Percentiles rank a stretch among this genome's conserved stretches.
Conservation (phyloP, 352 stramenopile species). For the Pythium aristosporum region DNA sequence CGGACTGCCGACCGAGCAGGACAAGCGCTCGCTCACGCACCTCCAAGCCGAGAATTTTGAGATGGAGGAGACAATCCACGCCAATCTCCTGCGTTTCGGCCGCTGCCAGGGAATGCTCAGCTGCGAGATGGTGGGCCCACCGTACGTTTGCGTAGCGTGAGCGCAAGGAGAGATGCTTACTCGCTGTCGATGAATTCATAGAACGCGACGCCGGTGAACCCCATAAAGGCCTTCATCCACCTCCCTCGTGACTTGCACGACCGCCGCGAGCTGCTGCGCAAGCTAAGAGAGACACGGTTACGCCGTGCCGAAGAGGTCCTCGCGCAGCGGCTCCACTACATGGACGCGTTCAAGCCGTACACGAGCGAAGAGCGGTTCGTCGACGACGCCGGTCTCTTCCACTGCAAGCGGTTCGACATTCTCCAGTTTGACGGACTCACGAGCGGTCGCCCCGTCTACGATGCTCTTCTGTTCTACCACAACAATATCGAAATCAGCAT, state of each 20-base stretch:
- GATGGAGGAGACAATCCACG: slow-evolving; percentile 24
- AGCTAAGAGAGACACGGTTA: slow-evolving; percentile 9
- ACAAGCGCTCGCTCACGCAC: slow-evolving; percentile 12
- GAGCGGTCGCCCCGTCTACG: slow-evolving; percentile 43
- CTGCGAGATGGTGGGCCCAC: slow-evolving; percentile 1
- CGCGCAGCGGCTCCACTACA: slow-evolving; percentile 9
- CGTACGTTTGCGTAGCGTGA: too few species aligned
- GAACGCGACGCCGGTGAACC: slow-evolving; percentile 19
- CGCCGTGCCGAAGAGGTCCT: slow-evolving; percentile 8
- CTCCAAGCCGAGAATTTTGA: slow-evolving; percentile 12
- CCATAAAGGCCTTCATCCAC: slow-evolving; percentile 19
- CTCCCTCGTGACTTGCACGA: slow-evolving; percentile 5
- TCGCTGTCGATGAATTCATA: not conserved
- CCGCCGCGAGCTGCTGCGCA: slow-evolving; percentile 9
- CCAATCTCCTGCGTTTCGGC: slow-evolving; percentile 9
- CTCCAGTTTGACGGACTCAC: slow-evolving; percentile 39
- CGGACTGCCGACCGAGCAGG: slow-evolving; percentile 9
- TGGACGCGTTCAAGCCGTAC: slow-evolving; percentile 14
- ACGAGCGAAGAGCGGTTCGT: slow-evolving; percentile 14
- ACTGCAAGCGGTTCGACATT: slow-evolving; percentile 33
- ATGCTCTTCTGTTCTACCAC: slow-evolving; percentile 37
- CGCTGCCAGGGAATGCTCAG: slow-evolving; percentile 19
- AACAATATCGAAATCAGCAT: slow-evolving; percentile 57
- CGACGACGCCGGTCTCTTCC: slow-evolving; percentile 4
- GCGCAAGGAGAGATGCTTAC: not conserved